Percentiles rank a stretch among this genome's conserved stretches.
These are phyloP conservation scores for Prinsepia uniflora DNA, from an alignment of 306 rosid genomes.

Conservation along the genomic window DNA sequence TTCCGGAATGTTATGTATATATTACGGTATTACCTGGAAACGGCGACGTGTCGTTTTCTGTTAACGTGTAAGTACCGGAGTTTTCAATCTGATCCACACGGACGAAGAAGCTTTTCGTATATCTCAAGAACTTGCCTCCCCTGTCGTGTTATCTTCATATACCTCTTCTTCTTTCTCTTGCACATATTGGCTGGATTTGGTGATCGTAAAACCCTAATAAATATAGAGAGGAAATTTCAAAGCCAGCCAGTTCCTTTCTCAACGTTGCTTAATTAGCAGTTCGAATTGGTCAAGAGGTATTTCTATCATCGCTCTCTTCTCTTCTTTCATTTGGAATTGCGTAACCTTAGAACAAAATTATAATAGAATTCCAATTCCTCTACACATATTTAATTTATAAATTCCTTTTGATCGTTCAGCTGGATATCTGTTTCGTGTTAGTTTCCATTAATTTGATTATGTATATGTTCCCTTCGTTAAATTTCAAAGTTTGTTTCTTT, in stretches of 20 bases:
- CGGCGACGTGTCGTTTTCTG: background rate
- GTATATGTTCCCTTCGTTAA: background rate
- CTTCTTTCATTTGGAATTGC: too few relatives aligned
- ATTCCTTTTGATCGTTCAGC: background rate
- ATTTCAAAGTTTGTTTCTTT: background rate
- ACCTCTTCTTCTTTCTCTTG: background rate
- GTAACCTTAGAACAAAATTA: background rate
- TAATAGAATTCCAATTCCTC: background rate
- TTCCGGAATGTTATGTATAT: too few relatives aligned
- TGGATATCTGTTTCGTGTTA: background rate
- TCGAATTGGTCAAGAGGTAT: constrained; percentile 8
- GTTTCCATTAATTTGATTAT: background rate
- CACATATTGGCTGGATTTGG: background rate
- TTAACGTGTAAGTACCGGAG: background rate
- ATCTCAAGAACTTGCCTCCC: background rate
- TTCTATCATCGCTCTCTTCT: background rate
- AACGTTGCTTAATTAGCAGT: background rate
- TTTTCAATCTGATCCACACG: background rate
- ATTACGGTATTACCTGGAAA: too few relatives aligned
- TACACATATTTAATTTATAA: background rate
- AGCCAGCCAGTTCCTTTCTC: background rate
- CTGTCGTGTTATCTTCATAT: background rate
- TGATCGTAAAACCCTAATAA: constrained; percentile 9
- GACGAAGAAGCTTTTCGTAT: background rate
- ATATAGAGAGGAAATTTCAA: background rate